phyloP scores from a whole-genome alignment of 257 asterid genomes.

The Anisodus acutangulus region DNA sequence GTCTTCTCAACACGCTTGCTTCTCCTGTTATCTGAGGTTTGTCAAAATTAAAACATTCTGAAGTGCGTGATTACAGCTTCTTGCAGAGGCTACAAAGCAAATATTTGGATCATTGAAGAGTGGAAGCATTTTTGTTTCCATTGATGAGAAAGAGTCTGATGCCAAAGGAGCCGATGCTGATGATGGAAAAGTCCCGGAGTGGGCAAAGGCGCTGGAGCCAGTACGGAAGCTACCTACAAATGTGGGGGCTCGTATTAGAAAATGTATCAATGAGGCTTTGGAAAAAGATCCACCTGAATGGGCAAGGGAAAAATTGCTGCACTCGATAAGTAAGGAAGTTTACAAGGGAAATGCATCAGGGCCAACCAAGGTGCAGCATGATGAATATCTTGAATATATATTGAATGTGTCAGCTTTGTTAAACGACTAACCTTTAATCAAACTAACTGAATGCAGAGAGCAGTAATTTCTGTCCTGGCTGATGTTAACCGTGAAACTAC shows the following conservation, averaged over 20 bases:
- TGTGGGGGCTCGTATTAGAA: constrained; percentile 91
- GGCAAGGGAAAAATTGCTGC: constrained; percentile 75
- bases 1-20: constrained; percentile 9
- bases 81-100: constrained; percentile 79
- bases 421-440: constrained; percentile 17
- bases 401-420: constrained; percentile 15
- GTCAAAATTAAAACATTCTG: constrained; percentile 22
- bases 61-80: constrained; percentile 67
- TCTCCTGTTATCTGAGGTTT: constrained; percentile 14
- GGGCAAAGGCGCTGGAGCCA: constrained; percentile 93
- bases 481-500: constrained; percentile 58
- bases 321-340: constrained; percentile 92
- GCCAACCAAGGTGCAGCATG: constrained; percentile 84
- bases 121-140: constrained; percentile 53
- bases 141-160: constrained; percentile 56
- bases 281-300: constrained; percentile 83
- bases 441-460: constrained; percentile 67
- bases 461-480: constrained; percentile 76
- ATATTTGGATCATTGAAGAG: constrained; percentile 70
- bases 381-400: background rate
- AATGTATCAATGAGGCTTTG: constrained; percentile 82
- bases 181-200: constrained; percentile 68
- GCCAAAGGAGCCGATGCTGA: constrained; percentile 40
- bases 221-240: constrained; percentile 96
- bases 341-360: constrained; percentile 99